Conservation (phyloP, 2,329 filamentous ascomycete species). For the Bipolaris gigantea region DNA sequence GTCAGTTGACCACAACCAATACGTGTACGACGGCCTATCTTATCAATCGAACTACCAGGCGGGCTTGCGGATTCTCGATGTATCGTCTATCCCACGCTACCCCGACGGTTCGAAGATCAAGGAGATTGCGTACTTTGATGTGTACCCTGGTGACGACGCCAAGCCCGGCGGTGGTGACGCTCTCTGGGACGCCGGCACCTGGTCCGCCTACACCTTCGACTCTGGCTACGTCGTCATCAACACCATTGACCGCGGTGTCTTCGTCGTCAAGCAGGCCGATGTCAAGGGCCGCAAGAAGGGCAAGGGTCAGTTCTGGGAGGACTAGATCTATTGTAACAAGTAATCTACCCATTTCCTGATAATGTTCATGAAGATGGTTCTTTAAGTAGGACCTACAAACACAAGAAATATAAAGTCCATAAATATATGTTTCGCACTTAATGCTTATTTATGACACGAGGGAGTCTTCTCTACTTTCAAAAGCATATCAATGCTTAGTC, state of each 20-base stretch:
- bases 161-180: slow-evolving; percentile 40
- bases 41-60: slow-evolving; percentile 51
- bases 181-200: slow-evolving; percentile 48
- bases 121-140: slow-evolving; percentile 50
- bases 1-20: slow-evolving; percentile 53
- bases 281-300: slow-evolving; percentile 27
- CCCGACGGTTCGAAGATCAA: slow-evolving; percentile 44
- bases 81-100: slow-evolving; percentile 45
- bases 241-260: slow-evolving; percentile 52
- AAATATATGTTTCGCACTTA: too few relatives aligned
- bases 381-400: too few relatives aligned
- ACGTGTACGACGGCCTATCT: slow-evolving; percentile 45
- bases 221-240: slow-evolving; percentile 52
- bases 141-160: slow-evolving; percentile 47
- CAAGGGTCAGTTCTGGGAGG: slow-evolving; percentile 32
- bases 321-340: neutral
- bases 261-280: slow-evolving; percentile 36
- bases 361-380: too few relatives aligned
- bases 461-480: neutral
- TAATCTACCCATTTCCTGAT: too few relatives aligned
- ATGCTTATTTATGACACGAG: too few relatives aligned
- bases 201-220: slow-evolving; percentile 48
- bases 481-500: neutral
- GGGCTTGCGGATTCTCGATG: slow-evolving; percentile 49
- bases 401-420: too few relatives aligned